Conservation (phyloP, 2,329 filamentous ascomycete species). For the Fonsecaea monophora region DNA sequence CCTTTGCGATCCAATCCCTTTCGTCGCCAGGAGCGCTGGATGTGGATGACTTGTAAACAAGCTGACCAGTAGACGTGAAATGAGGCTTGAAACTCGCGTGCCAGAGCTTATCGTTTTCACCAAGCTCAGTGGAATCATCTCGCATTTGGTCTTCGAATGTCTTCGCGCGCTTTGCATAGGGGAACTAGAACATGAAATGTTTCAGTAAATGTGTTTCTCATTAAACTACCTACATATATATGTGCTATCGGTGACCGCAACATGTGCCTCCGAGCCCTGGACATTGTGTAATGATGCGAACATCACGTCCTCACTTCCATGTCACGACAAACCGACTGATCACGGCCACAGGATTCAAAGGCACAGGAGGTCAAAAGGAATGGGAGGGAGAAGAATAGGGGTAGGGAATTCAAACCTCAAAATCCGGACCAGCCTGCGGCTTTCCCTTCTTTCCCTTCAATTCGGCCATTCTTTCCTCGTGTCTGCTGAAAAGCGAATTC, state of each 20-base stretch:
- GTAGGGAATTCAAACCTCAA: constrained; percentile 82
- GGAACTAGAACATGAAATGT: constrained; percentile 69
- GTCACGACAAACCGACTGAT: constrained; percentile 34
- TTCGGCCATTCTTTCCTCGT: constrained; percentile 58
- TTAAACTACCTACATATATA: constrained; percentile 53
- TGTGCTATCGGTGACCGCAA: constrained; percentile 36
- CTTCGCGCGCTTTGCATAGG: constrained; percentile 80
- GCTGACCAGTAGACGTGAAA: constrained; percentile 32
- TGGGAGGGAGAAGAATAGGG: constrained; percentile 47
- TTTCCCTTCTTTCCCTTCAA: constrained; percentile 56
- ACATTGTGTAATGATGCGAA: constrained; percentile 21
- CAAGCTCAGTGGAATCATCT: constrained; percentile 61
- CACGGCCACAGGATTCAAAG: constrained; percentile 22
- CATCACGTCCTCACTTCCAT: constrained; percentile 8
- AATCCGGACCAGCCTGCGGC: constrained; percentile 67
- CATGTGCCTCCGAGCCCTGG: constrained; percentile 37
- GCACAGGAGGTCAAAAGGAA: constrained; percentile 28
- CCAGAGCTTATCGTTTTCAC: constrained; percentile 69
- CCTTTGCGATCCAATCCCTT: constrained; percentile 17
- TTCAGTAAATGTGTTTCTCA: constrained; percentile 50
- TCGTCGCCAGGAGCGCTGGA: constrained; percentile 6
- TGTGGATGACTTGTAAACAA: constrained; percentile 32
- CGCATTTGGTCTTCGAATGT: constrained; percentile 59
- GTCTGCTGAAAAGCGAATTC: constrained; percentile 87
- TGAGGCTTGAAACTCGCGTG: constrained; percentile 65